phyloP scores from a whole-genome alignment of 192 early-diverging fungal genomes.

The Geranomyces variabilis region DNA sequence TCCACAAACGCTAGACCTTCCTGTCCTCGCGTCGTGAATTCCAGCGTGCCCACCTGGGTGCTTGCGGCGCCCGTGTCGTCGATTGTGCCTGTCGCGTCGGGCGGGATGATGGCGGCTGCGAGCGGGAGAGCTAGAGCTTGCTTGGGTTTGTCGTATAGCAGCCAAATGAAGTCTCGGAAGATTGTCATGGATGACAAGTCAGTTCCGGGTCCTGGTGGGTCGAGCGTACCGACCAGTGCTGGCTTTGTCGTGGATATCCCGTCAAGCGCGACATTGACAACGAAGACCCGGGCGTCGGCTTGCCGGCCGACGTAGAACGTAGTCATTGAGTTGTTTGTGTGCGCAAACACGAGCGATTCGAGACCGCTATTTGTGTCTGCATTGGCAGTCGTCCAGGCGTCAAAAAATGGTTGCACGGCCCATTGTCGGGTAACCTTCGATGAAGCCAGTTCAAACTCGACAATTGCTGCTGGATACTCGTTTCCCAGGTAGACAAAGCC shows the following conservation, averaged over 20 bases:
- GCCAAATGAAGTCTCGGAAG: conserved; percentile 14
- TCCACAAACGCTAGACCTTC: conserved; percentile 35
- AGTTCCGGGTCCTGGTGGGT: conserved; percentile 29
- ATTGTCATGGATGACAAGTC: conserved; percentile 35
- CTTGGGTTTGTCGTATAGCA: conserved; percentile 36
- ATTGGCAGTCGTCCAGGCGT: not conserved
- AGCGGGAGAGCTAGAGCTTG: not conserved
- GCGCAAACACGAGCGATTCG: conserved; percentile 35
- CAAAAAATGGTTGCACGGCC: conserved; percentile 17
- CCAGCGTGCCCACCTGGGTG: conserved; percentile 12
- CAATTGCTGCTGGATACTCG: conserved; percentile 28
- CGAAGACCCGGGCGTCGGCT: conserved; percentile 34
- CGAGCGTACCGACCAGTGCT: conserved; percentile 4
- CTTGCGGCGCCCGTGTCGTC: not conserved
- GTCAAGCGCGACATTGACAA: conserved; percentile 11
- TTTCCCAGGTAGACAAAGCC: conserved; percentile 29
- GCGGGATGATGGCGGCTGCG: not conserved
- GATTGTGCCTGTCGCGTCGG: not conserved
- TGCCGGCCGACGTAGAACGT: conserved; percentile 37
- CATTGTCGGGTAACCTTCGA: not conserved
- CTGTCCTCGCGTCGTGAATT: conserved; percentile 23
- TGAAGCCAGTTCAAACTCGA: conserved; percentile 29
- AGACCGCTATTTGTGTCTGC: conserved; percentile 24
- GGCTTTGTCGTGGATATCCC: not conserved
- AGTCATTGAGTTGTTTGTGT: not conserved